Percentiles rank a stretch among this genome's conserved stretches.
These are phyloP conservation scores for Leptographium procerum DNA, from an alignment of 2,329 filamentous ascomycete species.

Conservation along the genomic window DNA sequence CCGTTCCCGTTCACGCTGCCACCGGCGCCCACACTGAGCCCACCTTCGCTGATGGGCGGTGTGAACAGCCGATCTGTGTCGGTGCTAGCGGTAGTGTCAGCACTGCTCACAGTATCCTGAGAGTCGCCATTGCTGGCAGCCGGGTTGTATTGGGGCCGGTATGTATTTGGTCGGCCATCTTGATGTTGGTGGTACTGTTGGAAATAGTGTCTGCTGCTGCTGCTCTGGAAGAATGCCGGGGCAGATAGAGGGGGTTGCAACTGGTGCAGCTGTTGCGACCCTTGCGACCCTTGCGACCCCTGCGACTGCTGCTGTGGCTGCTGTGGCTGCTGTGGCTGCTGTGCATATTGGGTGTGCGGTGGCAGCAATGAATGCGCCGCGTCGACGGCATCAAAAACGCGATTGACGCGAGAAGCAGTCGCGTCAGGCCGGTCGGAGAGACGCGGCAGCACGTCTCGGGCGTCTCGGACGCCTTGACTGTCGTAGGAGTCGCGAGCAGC, in stretches of 20 bases:
- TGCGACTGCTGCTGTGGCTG: background rate
- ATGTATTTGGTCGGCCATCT: background rate
- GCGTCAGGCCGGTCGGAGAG: conserved; percentile 13
- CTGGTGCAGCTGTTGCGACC: conserved; percentile 1
- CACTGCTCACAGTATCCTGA: conserved; percentile 25
- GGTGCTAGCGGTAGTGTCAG: conserved; percentile 25
- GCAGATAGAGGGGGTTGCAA: background rate
- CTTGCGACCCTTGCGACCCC: too few relatives aligned
- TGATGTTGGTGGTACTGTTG: conserved; percentile 2
- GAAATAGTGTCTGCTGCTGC: conserved; percentile 10
- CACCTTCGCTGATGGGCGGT: conserved; percentile 30
- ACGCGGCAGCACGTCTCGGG: conserved; percentile 12
- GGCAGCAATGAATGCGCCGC: conserved; percentile 6
- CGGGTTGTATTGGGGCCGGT: background rate
- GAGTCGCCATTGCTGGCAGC: conserved; percentile 9
- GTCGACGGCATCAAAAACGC: conserved; percentile 7
- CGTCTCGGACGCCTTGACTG: conserved; percentile 4
- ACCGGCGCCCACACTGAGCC: conserved; percentile 25
- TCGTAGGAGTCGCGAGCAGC: conserved; percentile 4
- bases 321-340: background rate
- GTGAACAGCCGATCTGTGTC: conserved; percentile 30
- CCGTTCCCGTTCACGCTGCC: conserved; percentile 23
- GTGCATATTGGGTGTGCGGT: conserved; percentile 1
- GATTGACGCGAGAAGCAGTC: conserved; percentile 10
- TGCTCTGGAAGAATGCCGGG: conserved; percentile 7